Percentiles rank a stretch among this genome's conserved stretches.
Evolutionary conservation across 2,329 filamentous ascomycete species (phyloP).

Genomic region (Xylariales sp.): DNA sequence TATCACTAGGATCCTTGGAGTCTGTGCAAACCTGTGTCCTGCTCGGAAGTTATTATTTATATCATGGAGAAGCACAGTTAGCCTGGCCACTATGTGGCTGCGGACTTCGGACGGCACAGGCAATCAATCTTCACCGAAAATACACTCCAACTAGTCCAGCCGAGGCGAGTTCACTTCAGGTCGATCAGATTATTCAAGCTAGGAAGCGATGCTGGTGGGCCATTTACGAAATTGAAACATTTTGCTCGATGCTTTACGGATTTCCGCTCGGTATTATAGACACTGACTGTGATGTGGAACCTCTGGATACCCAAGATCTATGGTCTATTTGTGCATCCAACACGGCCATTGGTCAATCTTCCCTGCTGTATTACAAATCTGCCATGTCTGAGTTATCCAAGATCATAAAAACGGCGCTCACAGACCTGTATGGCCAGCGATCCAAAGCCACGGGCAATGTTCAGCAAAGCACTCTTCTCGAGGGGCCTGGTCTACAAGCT

Average conservation of each 20-base stretch:
- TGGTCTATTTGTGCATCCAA: slow-evolving; percentile 21
- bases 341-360: no score
- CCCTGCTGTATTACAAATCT: slow-evolving; percentile 1
- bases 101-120: neutral
- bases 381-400: slow-evolving; percentile 1
- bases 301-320: slow-evolving; percentile 19
- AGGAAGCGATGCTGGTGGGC: slow-evolving; percentile 35
- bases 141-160: slow-evolving; percentile 4
- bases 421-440: neutral
- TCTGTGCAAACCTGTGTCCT: neutral
- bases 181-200: slow-evolving; percentile 14
- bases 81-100: neutral
- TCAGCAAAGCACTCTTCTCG: neutral
- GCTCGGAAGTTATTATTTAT: neutral
- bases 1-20: neutral
- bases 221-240: slow-evolving; percentile 33
- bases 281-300: slow-evolving; percentile 24
- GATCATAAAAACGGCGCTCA: neutral
- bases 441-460: neutral
- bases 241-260: slow-evolving; percentile 34
- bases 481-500: no score
- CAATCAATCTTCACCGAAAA: neutral
- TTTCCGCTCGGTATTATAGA: slow-evolving; percentile 27
- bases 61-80: neutral
- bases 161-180: no score